phyloP scores from a whole-genome alignment of 345 rosid species.

The Populus nigra region DNA sequence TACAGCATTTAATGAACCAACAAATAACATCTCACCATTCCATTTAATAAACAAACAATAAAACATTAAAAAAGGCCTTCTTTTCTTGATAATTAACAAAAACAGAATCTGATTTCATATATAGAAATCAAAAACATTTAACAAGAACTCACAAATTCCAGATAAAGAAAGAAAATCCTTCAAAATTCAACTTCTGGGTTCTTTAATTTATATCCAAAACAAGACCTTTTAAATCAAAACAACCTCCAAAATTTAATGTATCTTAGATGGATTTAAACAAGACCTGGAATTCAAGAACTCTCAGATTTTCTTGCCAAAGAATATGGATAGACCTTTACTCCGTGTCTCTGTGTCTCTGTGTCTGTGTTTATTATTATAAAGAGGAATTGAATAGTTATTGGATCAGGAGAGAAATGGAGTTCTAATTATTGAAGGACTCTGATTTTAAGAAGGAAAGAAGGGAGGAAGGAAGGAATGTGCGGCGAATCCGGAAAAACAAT shows the following conservation, averaged over 20 bases:
- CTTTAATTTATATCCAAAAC: neutral
- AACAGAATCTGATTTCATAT: neutral
- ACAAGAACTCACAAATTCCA: neutral
- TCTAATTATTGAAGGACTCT: neutral
- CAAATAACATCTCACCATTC: neutral
- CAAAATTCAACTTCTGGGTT: neutral
- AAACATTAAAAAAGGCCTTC: neutral
- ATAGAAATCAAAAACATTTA: slow-evolving; percentile 1
- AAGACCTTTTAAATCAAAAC: neutral
- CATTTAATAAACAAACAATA: neutral
- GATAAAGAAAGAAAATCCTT: neutral
- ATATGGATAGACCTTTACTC: neutral
- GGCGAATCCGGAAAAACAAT: neutral
- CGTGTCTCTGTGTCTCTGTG: neutral
- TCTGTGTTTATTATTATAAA: neutral
- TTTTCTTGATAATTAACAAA: neutral
- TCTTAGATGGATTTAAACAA: neutral
- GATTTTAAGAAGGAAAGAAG: neutral
- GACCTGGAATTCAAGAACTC: neutral
- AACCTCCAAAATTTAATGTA: neutral
- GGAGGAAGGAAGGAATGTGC: neutral
- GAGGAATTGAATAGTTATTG: neutral
- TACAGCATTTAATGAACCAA: neutral
- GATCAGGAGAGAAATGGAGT: slow-evolving; percentile 20
- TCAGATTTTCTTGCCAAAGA: neutral